phyloP scores from a whole-genome alignment of 1,139 yeast genomes.

The Kurtzmaniella quercitrusa region DNA sequence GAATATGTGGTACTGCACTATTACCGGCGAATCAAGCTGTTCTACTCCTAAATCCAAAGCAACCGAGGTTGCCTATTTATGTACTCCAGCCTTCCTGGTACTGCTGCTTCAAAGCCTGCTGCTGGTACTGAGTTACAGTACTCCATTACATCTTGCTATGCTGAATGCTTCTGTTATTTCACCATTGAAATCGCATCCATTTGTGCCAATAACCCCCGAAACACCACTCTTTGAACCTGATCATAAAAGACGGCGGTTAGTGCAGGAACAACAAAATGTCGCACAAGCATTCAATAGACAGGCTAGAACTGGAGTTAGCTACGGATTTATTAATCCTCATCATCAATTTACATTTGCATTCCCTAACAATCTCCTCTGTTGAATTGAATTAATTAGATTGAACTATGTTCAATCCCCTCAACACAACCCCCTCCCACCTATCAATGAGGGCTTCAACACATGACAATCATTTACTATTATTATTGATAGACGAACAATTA shows the following conservation, averaged over 20 bases:
- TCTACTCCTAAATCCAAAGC: not conserved
- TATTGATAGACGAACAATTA: not conserved
- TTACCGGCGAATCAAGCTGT: not conserved
- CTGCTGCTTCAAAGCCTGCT: not conserved
- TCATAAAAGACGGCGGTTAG: not conserved
- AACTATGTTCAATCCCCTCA: not conserved
- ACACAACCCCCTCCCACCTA: too few relatives aligned
- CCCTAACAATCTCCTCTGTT: not conserved
- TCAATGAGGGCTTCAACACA: too few relatives aligned
- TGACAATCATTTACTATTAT: not conserved
- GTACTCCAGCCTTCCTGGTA: not conserved
- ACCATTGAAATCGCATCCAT: not conserved
- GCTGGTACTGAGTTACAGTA: not conserved
- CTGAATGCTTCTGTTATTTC: not conserved
- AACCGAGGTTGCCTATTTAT: not conserved
- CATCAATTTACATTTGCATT: constrained; percentile 1
- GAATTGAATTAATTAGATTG: not conserved
- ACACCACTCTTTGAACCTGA: constrained; percentile 4
- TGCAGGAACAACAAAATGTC: not conserved
- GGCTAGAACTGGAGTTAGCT: not conserved
- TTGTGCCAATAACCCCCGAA: constrained; percentile 5
- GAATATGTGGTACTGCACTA: not conserved
- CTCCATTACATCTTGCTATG: not conserved
- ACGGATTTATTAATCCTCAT: not conserved
- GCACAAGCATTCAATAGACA: not conserved